These are phyloP conservation scores for Eutrema salsugineum DNA, from an alignment of 441 rosid genomes.

Conservation along the genomic window DNA sequence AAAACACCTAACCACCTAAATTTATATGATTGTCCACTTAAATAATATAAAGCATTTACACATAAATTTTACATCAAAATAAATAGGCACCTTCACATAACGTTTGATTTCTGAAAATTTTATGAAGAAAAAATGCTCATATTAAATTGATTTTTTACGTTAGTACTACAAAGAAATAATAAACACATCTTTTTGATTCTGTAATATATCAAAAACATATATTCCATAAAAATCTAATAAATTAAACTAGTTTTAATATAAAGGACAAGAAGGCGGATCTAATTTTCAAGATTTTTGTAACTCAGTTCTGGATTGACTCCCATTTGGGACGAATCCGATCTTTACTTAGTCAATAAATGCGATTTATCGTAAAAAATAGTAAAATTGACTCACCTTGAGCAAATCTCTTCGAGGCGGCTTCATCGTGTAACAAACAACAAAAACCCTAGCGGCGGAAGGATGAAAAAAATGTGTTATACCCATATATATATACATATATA, in stretches of 20 bases:
- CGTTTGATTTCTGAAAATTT: background rate
- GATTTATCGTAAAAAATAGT: too few relatives aligned
- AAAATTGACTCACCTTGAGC: background rate
- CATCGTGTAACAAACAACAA: background rate
- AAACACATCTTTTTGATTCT: background rate
- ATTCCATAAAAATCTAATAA: background rate
- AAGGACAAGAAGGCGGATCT: too few relatives aligned
- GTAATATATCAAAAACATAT: background rate
- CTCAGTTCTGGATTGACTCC: too few relatives aligned
- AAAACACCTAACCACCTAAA: background rate
- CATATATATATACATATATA: background rate
- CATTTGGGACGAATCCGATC: too few relatives aligned
- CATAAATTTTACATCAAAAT: background rate
- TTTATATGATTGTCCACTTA: background rate
- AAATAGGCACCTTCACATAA: background rate
- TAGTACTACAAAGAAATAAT: background rate
- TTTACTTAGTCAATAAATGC: too few relatives aligned
- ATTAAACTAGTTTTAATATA: background rate
- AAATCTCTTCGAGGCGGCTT: background rate
- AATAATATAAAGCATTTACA: background rate
- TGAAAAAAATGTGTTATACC: background rate
- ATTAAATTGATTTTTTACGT: background rate
- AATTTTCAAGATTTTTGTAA: too few relatives aligned
- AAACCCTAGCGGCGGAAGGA: background rate
- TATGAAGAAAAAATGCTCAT: background rate